A percentile compares a stretch with the other conserved stretches of the same genome.
Evolutionary conservation across 768 basidiomycete genomes (phyloP).

Genomic region (Boletales sp.): DNA sequence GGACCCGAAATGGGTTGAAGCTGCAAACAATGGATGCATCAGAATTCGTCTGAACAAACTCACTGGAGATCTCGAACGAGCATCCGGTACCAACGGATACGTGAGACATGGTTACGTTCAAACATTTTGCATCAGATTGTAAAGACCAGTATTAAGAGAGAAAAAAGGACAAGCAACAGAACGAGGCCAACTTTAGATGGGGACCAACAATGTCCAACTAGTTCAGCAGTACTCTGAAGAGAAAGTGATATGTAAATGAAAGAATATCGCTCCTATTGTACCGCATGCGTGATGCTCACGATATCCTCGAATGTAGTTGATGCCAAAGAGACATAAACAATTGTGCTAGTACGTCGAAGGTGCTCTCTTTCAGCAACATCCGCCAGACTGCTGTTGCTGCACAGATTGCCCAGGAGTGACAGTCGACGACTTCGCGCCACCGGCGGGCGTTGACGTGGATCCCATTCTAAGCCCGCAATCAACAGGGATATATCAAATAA

Average conservation of each 20-base stretch:
- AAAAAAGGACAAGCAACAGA: slow-evolving; percentile 27
- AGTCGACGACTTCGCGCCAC: slow-evolving; percentile 76
- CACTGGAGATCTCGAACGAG: no score
- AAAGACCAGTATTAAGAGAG: neutral
- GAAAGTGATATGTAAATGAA: slow-evolving; percentile 32
- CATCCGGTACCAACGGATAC: neutral
- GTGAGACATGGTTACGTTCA: neutral
- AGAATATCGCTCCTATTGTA: slow-evolving; percentile 32
- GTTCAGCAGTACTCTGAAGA: slow-evolving; percentile 23
- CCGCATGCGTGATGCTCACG: slow-evolving; percentile 26
- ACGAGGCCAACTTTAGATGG: slow-evolving; percentile 23
- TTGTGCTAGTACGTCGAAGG: slow-evolving; percentile 15
- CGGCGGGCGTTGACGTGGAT: slow-evolving; percentile 69
- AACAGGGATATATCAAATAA: neutral
- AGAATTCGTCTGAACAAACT: no score
- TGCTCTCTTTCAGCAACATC: slow-evolving; percentile 67
- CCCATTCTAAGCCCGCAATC: slow-evolving; percentile 61
- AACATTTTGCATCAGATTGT: no score
- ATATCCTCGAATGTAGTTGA: slow-evolving; percentile 20
- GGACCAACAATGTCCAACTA: slow-evolving; percentile 25
- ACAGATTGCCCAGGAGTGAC: slow-evolving; percentile 84
- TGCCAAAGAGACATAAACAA: slow-evolving; percentile 15
- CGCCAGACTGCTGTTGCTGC: slow-evolving; percentile 64
- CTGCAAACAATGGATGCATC: no score
- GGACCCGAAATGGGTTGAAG: neutral